Evolutionary conservation across 805 yeast species (phyloP).

Genomic region (Yamadazyma philogaea): DNA sequence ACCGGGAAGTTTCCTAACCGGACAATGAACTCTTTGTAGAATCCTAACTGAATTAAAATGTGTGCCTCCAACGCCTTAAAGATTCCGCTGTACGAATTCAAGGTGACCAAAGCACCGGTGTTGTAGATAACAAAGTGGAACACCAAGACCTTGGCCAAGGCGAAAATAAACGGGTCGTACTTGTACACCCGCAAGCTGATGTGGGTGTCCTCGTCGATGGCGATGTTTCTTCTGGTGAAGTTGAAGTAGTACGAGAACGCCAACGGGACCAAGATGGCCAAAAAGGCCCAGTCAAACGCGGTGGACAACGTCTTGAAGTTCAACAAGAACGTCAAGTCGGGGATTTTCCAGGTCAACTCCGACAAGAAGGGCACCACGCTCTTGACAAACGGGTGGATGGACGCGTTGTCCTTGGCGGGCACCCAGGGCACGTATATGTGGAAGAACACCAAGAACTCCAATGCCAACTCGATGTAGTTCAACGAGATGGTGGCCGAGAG

Average conservation of each 20-base stretch:
- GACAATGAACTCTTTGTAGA: constrained; percentile 33
- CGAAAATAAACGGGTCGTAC: constrained; percentile 55
- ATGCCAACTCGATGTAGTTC: constrained; percentile 28
- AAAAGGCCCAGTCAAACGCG: constrained; percentile 38
- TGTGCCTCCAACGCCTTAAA: constrained; percentile 28
- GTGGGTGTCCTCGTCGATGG: constrained; percentile 22
- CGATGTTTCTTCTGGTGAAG: constrained; percentile 44
- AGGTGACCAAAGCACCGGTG: constrained; percentile 26
- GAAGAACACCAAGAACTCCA: constrained; percentile 31
- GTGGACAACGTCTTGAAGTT: constrained; percentile 29
- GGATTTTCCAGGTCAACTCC: constrained; percentile 17
- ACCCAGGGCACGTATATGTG: constrained; percentile 35
- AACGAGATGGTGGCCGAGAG: constrained; percentile 37
- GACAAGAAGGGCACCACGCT: constrained; percentile 25
- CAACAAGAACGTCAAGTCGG: constrained; percentile 37
- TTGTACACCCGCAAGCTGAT: constrained; percentile 37
- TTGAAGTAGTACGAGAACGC: constrained; percentile 49
- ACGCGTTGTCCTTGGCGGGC: constrained; percentile 31
- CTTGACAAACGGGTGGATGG: constrained; percentile 34
- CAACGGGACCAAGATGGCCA: constrained; percentile 41
- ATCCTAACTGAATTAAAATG: constrained; percentile 33
- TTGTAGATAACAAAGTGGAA: constrained; percentile 37
- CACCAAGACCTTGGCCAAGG: constrained; percentile 44
- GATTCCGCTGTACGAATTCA: constrained; percentile 23
- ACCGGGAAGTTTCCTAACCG: constrained; percentile 48